A percentile compares a stretch with the other conserved stretches of the same genome.
These are phyloP conservation scores for Zostera marina DNA, from an alignment of 116 monocot genomes.

Conservation along the genomic window DNA sequence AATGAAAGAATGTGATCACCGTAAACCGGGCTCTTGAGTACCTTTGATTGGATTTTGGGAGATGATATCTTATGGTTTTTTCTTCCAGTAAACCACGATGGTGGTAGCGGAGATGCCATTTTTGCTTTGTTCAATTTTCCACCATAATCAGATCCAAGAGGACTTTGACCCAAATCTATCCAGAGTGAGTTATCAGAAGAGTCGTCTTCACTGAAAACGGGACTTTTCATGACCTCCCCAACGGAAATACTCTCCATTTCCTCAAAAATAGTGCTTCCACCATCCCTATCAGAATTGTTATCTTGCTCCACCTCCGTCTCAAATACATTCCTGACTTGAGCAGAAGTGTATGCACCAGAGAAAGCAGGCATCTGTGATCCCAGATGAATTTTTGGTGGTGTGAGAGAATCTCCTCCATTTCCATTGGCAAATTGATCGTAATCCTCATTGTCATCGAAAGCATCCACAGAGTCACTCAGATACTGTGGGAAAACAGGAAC, in stretches of 20 bases:
- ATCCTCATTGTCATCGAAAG: constrained; percentile 20
- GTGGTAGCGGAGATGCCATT: constrained; percentile 53
- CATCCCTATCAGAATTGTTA: constrained; percentile 77
- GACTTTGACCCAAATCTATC: constrained; percentile 96
- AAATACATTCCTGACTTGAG: constrained; percentile 68
- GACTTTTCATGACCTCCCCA: constrained; percentile 17
- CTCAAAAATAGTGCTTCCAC: constrained; percentile 76
- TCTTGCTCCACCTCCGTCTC: constrained; percentile 71
- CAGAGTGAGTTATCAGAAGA: constrained; percentile 27
- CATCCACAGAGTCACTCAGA: constrained; percentile 75
- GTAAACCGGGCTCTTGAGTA: constrained; percentile 40
- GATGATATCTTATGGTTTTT: constrained; percentile 35
- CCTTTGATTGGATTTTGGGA: constrained; percentile 20
- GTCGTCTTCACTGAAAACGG: constrained; percentile 21
- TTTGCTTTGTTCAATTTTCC: constrained; percentile 30
- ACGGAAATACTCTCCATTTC: constrained; percentile 70
- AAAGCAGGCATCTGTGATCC: constrained; percentile 72
- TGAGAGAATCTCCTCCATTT: constrained; percentile 10
- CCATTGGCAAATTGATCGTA: constrained; percentile 18
- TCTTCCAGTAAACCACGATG: constrained; percentile 27
- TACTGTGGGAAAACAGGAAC: constrained; percentile 79
- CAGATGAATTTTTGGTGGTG: constrained; percentile 16
- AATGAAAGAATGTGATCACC: constrained; percentile 44
- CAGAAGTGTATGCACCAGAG: constrained; percentile 70
- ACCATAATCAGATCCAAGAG: constrained; percentile 50